Evolutionary conservation across 164 flowering plant genomes (phyloP).

Genomic region (Pachysandra terminalis): DNA sequence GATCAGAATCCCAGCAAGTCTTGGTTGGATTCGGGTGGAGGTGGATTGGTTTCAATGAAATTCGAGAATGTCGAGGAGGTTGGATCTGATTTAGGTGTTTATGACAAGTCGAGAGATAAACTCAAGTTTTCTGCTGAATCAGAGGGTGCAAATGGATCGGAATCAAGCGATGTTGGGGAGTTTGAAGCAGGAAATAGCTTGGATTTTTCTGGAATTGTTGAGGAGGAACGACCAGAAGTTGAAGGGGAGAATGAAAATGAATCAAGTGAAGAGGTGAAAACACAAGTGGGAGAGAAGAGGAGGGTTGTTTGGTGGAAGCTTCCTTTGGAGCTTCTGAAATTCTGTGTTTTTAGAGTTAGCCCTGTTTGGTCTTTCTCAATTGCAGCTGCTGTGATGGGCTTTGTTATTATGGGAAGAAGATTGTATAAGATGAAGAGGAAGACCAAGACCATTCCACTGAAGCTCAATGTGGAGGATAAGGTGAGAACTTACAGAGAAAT

Average conservation of each 20-base stretch:
- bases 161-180: too few species aligned
- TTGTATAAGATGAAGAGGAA: constrained; percentile 68
- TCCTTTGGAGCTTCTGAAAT: constrained; percentile 73
- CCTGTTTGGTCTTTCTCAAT: constrained; percentile 84
- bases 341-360: constrained; percentile 57
- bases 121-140: too few species aligned
- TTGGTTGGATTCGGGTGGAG: too few species aligned
- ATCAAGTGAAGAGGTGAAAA: too few species aligned
- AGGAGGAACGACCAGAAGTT: constrained; percentile 2
- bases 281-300: constrained; percentile 34
- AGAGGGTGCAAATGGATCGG: too few species aligned
- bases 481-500: constrained; percentile 27
- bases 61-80: too few species aligned
- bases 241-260: not conserved
- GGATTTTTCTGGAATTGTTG: too few species aligned
- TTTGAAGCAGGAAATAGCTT: too few species aligned
- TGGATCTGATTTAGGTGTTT: constrained; percentile 8
- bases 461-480: constrained; percentile 80
- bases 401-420: constrained; percentile 61
- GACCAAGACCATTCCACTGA: constrained; percentile 54
- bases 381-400: constrained; percentile 79
- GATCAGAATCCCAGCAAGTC: too few species aligned
- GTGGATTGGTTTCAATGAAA: too few species aligned
- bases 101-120: too few species aligned
- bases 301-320: constrained; percentile 80